Conservation (phyloP, 2,329 filamentous ascomycete genomes). For the Talaromyces sp. region DNA sequence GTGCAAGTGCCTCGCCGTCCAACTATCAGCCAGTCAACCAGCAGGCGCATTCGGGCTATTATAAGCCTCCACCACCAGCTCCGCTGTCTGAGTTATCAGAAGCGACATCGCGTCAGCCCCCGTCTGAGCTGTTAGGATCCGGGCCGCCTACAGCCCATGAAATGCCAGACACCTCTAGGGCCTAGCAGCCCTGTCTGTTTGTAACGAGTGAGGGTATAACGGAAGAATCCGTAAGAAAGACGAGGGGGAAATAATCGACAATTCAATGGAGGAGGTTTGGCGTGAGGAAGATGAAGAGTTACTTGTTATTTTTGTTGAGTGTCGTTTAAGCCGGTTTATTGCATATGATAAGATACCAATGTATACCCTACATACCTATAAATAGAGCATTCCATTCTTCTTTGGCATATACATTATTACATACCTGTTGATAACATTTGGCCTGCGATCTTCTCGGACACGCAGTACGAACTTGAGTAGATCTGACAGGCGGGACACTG, state of each 20-base stretch:
- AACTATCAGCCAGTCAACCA: slow-evolving; percentile 4
- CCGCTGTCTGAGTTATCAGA: neutral
- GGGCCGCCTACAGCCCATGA: neutral
- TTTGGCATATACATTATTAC: neutral
- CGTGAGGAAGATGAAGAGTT: neutral
- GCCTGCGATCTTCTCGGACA: no score
- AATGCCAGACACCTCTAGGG: slow-evolving; percentile 65
- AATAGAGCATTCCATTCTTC: neutral
- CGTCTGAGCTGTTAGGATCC: slow-evolving; percentile 5
- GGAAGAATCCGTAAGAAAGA: slow-evolving; percentile 33
- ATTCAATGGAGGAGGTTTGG: neutral
- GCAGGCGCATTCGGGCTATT: slow-evolving; percentile 1
- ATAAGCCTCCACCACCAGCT: neutral
- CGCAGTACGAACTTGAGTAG: no score
- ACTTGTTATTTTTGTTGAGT: neutral
- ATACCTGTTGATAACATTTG: no score
- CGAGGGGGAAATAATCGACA: slow-evolving; percentile 62
- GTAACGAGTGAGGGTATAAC: neutral
- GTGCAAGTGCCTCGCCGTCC: neutral
- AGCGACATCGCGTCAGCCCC: neutral
- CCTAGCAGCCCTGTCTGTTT: slow-evolving; percentile 30
- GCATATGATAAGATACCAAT: neutral
- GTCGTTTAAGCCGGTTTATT: neutral
- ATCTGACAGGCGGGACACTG: no score
- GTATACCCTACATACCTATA: neutral